Base-by-base conservation (phyloP, 495 filamentous ascomycete species). In the Talaromyces wortmannii region DNA sequence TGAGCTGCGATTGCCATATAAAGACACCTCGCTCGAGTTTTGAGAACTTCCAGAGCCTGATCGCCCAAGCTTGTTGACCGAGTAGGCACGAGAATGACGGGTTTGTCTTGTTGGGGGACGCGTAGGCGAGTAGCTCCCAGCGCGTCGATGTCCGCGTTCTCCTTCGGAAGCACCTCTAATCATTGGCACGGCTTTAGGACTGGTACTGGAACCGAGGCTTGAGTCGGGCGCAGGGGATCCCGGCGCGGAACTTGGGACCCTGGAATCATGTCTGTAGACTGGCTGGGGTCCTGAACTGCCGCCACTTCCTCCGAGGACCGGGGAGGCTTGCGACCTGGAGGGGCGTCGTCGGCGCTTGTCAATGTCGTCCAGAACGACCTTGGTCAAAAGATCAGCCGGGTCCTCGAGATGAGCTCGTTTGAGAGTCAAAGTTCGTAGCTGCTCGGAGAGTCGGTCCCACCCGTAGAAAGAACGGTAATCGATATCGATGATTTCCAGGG, bases 401-500 rank as follows among this genome's bases (percentile, higher is more conserved):
- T 98, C 92, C 58, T 97, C 92, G 36, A 97, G 74, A 59, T 84
- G 81, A 29, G 88, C 91, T 59, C 90, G 83, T 71, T 91, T 96
- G 58, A 98, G 77, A n/a, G 87, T 89, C 57, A 98, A 75, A 55
- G 89, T 92, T 53, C 91, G 83, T 47, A 97, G 78, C 70, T 96
- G 90, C 65, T 98, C 94, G 0, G 94, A 87, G 55, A 97, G 65
- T 55, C 86, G 82, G 69, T 97, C 94, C 94, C 94, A 98, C 45
- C 94, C 94, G 67, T 89, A 96, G 71, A 97, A 96, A 58, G 95
- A 92, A 58, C 94, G 84, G 65, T 95, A 95, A 70, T 97, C 94
- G 65, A 97, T 85, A 67, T 96, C 91, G 69, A 85, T 90, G 45
- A 98, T 90, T 70, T 97, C 94, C 60, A 98, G 77, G 8, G 88